Evolutionary conservation across 352 stramenopile genomes (phyloP).

Genomic region (Globisporangium cylindrosporum): DNA sequence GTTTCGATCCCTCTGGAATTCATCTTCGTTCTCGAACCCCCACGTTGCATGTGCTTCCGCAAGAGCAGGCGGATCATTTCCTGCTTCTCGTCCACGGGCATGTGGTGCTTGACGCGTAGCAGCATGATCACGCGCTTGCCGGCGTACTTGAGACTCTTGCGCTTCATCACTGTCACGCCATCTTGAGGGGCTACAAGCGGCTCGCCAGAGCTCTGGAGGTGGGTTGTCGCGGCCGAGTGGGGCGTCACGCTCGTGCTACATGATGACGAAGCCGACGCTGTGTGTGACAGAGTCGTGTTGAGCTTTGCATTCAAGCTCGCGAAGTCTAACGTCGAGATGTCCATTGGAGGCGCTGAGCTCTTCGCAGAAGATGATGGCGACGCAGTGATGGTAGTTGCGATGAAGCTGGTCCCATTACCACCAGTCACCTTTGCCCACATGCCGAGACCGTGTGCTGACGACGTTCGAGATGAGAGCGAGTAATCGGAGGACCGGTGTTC

Average conservation of each 20-base stretch:
- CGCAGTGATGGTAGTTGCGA: neutral
- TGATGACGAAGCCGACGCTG: neutral
- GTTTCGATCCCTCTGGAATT: neutral
- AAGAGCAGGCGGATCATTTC: constrained; percentile 61
- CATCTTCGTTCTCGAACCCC: neutral
- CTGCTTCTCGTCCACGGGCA: constrained; percentile 47
- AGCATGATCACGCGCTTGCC: constrained; percentile 71
- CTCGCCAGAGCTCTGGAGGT: neutral
- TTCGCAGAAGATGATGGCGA: neutral
- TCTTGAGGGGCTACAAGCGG: neutral
- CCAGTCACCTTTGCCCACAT: constrained; percentile 16
- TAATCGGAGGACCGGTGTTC: constrained; percentile 8
- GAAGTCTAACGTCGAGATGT: constrained; percentile 17
- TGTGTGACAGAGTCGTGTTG: neutral
- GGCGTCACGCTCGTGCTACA: neutral
- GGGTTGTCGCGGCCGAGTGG: neutral
- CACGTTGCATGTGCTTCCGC: constrained; percentile 26
- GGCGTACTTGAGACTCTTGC: constrained; percentile 47
- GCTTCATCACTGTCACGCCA: neutral
- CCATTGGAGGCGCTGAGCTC: neutral
- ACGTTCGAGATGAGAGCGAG: constrained; percentile 13
- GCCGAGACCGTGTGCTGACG: constrained; percentile 5
- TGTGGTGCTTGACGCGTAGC: constrained; percentile 48
- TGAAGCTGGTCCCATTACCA: constrained; percentile 2
- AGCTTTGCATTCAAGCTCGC: constrained; percentile 1